Evolutionary conservation across 78 protist genomes (phyloP), one percentile per base, ranked within the genome.

Genomic region (Cyanophora paradoxa): DNA sequence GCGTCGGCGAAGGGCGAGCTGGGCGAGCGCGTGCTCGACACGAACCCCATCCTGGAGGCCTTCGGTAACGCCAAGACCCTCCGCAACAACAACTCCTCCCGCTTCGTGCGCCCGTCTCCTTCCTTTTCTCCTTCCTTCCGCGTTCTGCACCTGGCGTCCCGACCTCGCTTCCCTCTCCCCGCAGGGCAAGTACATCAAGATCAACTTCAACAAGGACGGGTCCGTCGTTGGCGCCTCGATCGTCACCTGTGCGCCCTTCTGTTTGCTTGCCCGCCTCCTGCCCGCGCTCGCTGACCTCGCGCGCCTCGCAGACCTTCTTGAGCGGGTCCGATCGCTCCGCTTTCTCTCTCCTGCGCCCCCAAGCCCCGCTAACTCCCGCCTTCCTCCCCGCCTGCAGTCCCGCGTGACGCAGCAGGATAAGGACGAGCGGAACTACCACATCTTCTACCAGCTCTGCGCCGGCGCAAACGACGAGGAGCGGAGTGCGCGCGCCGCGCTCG

Each of bases 61-160:
- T 87, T 79, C 42, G 91, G 91, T 24, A 82, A 82, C 81, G 96
- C 96, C 59, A 88, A 79, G 72, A 90, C 95, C n/a, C n/a, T n/a
- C n/a, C n/a, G n/a, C n/a, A n/a, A n/a, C n/a, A n/a, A n/a, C n/a
- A n/a, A n/a, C n/a, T n/a, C n/a, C n/a, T n/a, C n/a, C n/a, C n/a
- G n/a, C n/a, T n/a, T n/a, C n/a, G n/a, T n/a, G n/a, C n/a, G n/a
- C 91, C 90, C 90, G 72, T 90, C 94, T 22, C 79, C 90, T 11
- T 84, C 94, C 57, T 91, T 91, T 58, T n/a, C n/a, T n/a, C n/a
- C n/a, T n/a, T n/a, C n/a, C n/a, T n/a, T n/a, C n/a, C n/a, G n/a
- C n/a, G n/a, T n/a, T n/a, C n/a, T n/a, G n/a, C n/a, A n/a, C n/a
- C n/a, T n/a, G n/a, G n/a, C n/a, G n/a, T n/a, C n/a, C n/a, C n/a